A percentile compares a stretch with the other conserved stretches of the same genome.
These are phyloP conservation scores for Ogataea paraovalis DNA, from an alignment of 805 yeast genomes.

Conservation along the genomic window DNA sequence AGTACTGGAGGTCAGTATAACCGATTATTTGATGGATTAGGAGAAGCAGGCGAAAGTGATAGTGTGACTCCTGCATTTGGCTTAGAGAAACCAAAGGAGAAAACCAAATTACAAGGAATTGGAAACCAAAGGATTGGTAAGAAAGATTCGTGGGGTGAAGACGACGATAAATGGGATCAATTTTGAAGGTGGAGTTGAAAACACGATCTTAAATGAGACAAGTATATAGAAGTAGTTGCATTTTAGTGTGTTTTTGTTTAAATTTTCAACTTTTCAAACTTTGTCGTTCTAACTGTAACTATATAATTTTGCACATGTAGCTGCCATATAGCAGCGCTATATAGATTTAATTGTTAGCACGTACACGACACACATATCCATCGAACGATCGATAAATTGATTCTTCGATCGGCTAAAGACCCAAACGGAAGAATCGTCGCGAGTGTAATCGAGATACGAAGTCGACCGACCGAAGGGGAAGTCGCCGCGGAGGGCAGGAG, in stretches of 20 bases:
- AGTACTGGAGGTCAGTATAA: conserved; percentile 38
- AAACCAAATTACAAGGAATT: conserved; percentile 53
- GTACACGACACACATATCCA: no score
- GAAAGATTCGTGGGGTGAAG: conserved; percentile 35
- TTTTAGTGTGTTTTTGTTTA: background rate
- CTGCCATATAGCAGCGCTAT: no score
- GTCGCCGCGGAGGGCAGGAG: background rate
- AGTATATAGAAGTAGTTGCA: background rate
- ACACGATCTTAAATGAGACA: no score
- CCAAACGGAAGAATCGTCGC: background rate
- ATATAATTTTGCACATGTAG: no score
- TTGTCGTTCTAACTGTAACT: no score
- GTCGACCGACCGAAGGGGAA: background rate
- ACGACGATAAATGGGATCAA: conserved; percentile 67
- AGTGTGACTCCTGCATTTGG: conserved; percentile 67
- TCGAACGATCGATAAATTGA: no score
- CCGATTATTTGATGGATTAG: conserved; percentile 54
- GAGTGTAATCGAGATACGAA: no score
- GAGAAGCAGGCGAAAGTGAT: conserved; percentile 33
- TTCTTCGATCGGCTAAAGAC: no score
- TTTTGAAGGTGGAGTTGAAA: conserved; percentile 35
- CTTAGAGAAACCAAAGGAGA: conserved; percentile 48
- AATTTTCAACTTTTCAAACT: background rate
- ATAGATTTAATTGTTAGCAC: no score
- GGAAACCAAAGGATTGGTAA: conserved; percentile 29